Conservation (phyloP, 1,284 basidiomycete species). For the Trichosporon asahii region DNA sequence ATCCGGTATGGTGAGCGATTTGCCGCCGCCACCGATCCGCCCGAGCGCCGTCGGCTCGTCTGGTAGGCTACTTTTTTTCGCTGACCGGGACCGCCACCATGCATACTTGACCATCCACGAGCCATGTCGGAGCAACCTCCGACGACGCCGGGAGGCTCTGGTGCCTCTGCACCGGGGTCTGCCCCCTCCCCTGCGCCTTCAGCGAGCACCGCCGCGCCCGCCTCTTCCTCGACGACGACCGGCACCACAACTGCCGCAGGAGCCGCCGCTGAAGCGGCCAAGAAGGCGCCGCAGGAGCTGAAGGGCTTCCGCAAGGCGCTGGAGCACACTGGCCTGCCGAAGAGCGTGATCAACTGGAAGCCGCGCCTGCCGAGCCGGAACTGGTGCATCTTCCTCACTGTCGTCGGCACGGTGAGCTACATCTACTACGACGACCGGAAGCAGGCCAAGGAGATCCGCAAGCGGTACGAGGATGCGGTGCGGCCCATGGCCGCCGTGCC, state of each 20-base stretch:
- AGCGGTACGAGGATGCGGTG: conserved; percentile 76
- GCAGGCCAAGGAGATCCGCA: conserved; percentile 70
- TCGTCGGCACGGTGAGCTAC: conserved; percentile 67
- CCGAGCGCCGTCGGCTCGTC: neutral
- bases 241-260: neutral
- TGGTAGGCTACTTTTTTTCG: conserved; percentile 8
- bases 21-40: neutral
- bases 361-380: conserved; percentile 76
- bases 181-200: neutral
- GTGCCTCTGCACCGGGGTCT: neutral
- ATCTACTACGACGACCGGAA: conserved; percentile 80
- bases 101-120: neutral
- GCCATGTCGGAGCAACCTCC: conserved; percentile 13
- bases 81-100: neutral
- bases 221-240: neutral
- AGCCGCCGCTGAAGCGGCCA: conserved; percentile 3
- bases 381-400: conserved; percentile 77
- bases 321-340: conserved; percentile 54
- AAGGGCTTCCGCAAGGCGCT: conserved; percentile 48
- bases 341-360: conserved; percentile 52
- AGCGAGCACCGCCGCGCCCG: neutral
- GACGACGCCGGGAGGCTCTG: neutral
- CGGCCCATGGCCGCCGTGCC: conserved; percentile 68
- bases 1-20: neutral
- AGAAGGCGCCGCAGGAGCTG: conserved; percentile 25